Conservation (phyloP, 1,139 yeast genomes). For the Entelexis paramagnoliae region DNA sequence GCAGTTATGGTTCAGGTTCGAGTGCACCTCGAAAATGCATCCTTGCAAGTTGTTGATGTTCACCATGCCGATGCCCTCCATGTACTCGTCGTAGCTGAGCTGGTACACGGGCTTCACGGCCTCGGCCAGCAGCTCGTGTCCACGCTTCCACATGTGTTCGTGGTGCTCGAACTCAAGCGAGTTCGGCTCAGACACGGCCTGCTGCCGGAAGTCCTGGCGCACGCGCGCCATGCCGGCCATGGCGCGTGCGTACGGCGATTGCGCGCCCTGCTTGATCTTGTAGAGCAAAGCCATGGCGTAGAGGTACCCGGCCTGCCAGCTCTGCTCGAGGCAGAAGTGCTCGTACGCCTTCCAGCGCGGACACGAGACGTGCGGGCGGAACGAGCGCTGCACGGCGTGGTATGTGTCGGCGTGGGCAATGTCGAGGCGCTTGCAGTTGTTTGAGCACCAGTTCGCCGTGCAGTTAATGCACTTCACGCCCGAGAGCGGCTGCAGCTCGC, state of each 20-base stretch:
- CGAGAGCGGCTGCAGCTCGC: conserved; percentile 42
- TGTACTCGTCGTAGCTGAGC: conserved; percentile 45
- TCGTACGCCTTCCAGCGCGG: conserved; percentile 48
- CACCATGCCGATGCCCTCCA: conserved; percentile 57
- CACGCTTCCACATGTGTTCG: conserved; percentile 52
- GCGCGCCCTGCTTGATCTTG: conserved; percentile 34
- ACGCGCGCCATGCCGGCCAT: conserved; percentile 55
- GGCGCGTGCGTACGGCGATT: conserved; percentile 24
- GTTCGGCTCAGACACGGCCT: conserved; percentile 35
- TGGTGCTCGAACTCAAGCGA: conserved; percentile 22
- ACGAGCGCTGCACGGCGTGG: conserved; percentile 38
- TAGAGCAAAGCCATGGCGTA: conserved; percentile 50
- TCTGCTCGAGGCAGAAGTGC: conserved; percentile 51
- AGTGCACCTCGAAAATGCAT: conserved; percentile 49
- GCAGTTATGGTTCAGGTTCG: conserved; percentile 70
- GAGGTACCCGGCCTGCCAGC: conserved; percentile 63
- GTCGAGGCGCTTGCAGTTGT: conserved; percentile 46
- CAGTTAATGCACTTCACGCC: conserved; percentile 47
- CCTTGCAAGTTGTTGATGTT: conserved; percentile 65
- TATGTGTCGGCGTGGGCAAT: conserved; percentile 48
- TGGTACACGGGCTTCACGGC: conserved; percentile 40
- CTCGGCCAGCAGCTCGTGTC: conserved; percentile 41
- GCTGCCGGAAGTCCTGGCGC: conserved; percentile 54
- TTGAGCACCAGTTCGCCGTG: conserved; percentile 62
- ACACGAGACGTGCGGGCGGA: conserved; percentile 34